These are phyloP conservation scores for Zymoseptoria brevis DNA, from an alignment of 2,329 filamentous ascomycete species.

Conservation along the genomic window DNA sequence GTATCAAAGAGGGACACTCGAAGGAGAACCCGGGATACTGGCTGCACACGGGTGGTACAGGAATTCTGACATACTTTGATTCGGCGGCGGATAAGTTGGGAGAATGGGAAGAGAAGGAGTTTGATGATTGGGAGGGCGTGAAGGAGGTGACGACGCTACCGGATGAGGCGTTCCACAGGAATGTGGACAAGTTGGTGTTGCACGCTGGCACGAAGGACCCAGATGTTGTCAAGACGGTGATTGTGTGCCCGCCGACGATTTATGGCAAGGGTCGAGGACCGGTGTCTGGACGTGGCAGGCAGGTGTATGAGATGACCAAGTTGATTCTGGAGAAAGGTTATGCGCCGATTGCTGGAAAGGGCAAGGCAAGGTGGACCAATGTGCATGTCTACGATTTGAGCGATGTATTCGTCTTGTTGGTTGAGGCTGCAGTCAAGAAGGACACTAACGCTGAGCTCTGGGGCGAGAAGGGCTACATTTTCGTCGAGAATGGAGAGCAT, in stretches of 20 bases:
- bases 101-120: conserved; percentile 39
- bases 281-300: conserved; percentile 47
- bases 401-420: conserved; percentile 46
- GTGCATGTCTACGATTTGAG: conserved; percentile 56
- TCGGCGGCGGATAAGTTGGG: conserved; percentile 40
- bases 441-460: conserved; percentile 41
- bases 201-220: conserved; percentile 38
- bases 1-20: conserved; percentile 42
- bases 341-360: conserved; percentile 50
- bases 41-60: conserved; percentile 51
- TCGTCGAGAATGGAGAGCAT: conserved; percentile 56
- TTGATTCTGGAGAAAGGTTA: conserved; percentile 46
- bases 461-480: conserved; percentile 58
- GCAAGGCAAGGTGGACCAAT: conserved; percentile 48
- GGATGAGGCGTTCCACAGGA: conserved; percentile 53
- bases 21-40: conserved; percentile 29
- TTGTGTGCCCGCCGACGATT: conserved; percentile 55
- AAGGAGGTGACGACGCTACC: conserved; percentile 46
- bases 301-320: conserved; percentile 50
- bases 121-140: conserved; percentile 54
- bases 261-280: conserved; percentile 44
- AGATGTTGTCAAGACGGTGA: conserved; percentile 50
- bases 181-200: conserved; percentile 62
- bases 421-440: conserved; percentile 25
- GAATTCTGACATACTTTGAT: conserved; percentile 48